A percentile compares a stretch with the other conserved stretches of the same genome.
These are phyloP conservation scores for Podospora australis DNA, from an alignment of 495 filamentous ascomycete genomes.

Conservation along the genomic window DNA sequence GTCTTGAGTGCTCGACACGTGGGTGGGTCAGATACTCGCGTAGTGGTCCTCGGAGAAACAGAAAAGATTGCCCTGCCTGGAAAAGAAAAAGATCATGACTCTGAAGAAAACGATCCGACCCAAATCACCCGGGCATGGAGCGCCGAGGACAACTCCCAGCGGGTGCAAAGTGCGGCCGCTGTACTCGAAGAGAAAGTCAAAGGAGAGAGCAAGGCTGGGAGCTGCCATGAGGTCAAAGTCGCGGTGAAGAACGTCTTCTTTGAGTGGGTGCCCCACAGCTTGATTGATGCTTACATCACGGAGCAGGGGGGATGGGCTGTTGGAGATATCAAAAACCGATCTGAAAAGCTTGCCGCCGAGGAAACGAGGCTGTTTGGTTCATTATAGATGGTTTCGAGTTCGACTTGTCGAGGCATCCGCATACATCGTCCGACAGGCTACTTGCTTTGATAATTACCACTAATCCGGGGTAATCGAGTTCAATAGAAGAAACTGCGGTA, in stretches of 20 bases:
- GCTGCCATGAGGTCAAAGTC: too few relatives aligned
- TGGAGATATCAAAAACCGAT: slow-evolving; percentile 25
- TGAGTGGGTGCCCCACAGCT: slow-evolving; percentile 53
- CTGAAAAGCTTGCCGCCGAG: slow-evolving; percentile 23
- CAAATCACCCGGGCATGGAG: slow-evolving; percentile 47
- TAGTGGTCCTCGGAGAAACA: slow-evolving; percentile 50
- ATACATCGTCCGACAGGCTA: too few relatives aligned
- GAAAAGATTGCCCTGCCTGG: slow-evolving; percentile 53
- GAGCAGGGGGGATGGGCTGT: slow-evolving; percentile 39
- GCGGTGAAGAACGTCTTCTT: slow-evolving; percentile 55
- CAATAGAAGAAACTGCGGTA: background rate
- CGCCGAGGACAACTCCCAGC: slow-evolving; percentile 12
- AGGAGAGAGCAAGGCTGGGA: slow-evolving; percentile 12
- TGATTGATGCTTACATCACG: slow-evolving; percentile 52
- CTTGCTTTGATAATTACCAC: background rate
- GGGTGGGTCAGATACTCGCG: slow-evolving; percentile 33
- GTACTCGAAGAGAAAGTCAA: slow-evolving; percentile 1
- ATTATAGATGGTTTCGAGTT: too few relatives aligned
- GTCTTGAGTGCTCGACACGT: slow-evolving; percentile 45
- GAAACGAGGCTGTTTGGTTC: slow-evolving; percentile 26
- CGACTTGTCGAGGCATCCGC: too few relatives aligned
- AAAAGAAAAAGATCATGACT: slow-evolving; percentile 23
- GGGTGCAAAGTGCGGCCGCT: slow-evolving; percentile 14
- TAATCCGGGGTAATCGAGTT: background rate
- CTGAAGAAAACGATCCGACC: slow-evolving; percentile 42